Conservation (phyloP, 2,329 filamentous ascomycete genomes). For the Aspergillus cejpii region DNA sequence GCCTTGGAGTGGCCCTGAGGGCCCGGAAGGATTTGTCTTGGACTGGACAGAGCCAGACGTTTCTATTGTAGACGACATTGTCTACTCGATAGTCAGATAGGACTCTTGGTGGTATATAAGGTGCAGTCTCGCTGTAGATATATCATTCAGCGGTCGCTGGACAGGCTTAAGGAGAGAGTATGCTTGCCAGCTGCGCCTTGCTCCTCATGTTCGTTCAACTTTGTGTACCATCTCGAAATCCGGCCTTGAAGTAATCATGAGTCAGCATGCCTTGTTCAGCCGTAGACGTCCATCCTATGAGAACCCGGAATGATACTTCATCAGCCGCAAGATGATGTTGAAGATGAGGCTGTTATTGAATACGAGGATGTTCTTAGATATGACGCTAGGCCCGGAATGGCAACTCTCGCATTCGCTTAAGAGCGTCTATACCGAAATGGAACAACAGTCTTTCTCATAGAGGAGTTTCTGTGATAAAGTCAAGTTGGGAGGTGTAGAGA, state of each 20-base stretch:
- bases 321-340: not conserved
- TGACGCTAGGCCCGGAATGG: slow-evolving; percentile 16
- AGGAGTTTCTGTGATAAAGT: not conserved
- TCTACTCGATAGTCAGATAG: not conserved
- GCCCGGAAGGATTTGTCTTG: not conserved
- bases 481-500: no score
- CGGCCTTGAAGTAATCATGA: not conserved
- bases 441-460: not conserved
- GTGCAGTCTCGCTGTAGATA: not conserved
- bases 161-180: not conserved
- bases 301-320: not conserved
- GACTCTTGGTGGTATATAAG: not conserved
- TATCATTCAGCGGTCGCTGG: not conserved
- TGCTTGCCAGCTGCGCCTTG: not conserved
- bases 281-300: not conserved
- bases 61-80: slow-evolving; percentile 1
- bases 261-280: not conserved
- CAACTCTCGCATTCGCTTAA: slow-evolving; percentile 18
- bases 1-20: slow-evolving; percentile 16
- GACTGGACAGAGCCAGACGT: slow-evolving; percentile 1
- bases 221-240: no score
- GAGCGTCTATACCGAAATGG: not conserved
- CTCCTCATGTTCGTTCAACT: not conserved
- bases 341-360: not conserved
- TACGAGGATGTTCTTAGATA: not conserved